Evolutionary conservation across 2,329 filamentous ascomycete genomes (phyloP), one percentile per base, ranked within the genome.

Genomic region (Penicillium olsonii): DNA sequence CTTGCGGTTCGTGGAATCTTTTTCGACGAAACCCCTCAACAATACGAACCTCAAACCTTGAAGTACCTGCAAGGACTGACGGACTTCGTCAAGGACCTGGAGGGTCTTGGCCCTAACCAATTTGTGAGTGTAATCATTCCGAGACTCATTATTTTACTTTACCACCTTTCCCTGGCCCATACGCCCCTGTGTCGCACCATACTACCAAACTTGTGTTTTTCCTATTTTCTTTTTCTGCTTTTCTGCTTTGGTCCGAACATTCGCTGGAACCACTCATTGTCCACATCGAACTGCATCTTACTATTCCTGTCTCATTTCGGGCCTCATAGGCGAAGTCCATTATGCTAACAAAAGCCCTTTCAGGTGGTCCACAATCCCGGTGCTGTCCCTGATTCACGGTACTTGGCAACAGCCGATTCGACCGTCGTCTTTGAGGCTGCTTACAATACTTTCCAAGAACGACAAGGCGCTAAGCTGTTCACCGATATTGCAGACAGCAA

Each of bases 341-440:
- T 7, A n/a, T 26, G 38, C 52, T 67, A 39, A 50, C 61, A 8
- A 40, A 29, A 2, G 8, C 12, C 10, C 27, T 24, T n/a, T 14
- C 46, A 74, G 67, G 60, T 76, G 38, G 67, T 77, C 27, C 73
- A 76, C 59, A 78, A 78, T 52, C 76, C 75, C 4, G 76, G 76
- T 19, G 68, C 70, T 5, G 65, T 77, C 12, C 71, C 74, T 3
- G 69, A 72, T 48, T 60, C 66, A 42, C 65, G 63, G 24, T 77
- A 73, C 59, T 65, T 74, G 48, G 55, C 66, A 31, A 65, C 63
- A 1, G 72, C 74, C 22, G 74, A 78, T 63, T 73, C 70, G 53
- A 70, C 75, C 5, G 72, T 77, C 24, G 71, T 75, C 12, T 78
- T 78, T 45, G 76, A 78, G 63, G 70, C 62, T 38, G 65, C 68